Conservation (phyloP, 2,329 filamentous ascomycete species). For the Diaporthe australafricana region DNA sequence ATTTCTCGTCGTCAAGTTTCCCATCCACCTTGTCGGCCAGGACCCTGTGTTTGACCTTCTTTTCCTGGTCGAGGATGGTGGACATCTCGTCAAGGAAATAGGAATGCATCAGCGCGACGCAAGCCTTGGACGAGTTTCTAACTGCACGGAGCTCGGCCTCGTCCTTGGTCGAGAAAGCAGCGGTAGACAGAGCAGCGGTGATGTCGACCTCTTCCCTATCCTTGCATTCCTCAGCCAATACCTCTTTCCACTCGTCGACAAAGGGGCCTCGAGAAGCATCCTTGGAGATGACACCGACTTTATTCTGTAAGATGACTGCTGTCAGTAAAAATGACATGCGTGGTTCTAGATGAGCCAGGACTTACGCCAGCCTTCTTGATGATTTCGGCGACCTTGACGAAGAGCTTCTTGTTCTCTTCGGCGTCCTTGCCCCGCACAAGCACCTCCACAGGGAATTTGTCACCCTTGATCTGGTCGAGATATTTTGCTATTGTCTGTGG, state of each 20-base stretch:
- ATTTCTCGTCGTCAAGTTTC: slow-evolving; percentile 93
- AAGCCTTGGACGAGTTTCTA: slow-evolving; percentile 93
- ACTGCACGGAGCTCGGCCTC: slow-evolving; percentile 94
- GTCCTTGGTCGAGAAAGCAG: slow-evolving; percentile 92
- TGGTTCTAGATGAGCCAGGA: slow-evolving; percentile 41
- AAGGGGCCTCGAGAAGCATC: slow-evolving; percentile 89
- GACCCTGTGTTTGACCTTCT: slow-evolving; percentile 91
- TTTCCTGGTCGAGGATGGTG: slow-evolving; percentile 92
- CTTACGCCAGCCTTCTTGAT: slow-evolving; percentile 90
- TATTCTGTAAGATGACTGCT: slow-evolving; percentile 70
- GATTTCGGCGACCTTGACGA: slow-evolving; percentile 83
- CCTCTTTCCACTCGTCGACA: slow-evolving; percentile 94
- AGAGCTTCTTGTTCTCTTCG: slow-evolving; percentile 91
- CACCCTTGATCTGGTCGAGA: slow-evolving; percentile 89
- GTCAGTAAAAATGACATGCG: slow-evolving; percentile 1
- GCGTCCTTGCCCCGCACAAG: slow-evolving; percentile 92
- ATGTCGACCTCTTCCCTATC: slow-evolving; percentile 92
- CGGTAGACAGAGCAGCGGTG: slow-evolving; percentile 80
- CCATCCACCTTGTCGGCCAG: slow-evolving; percentile 89
- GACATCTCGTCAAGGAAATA: slow-evolving; percentile 99
- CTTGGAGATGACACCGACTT: slow-evolving; percentile 88
- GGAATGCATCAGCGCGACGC: slow-evolving; percentile 92
- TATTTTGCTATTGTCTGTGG: slow-evolving; percentile 77
- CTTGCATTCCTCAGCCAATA: slow-evolving; percentile 81
- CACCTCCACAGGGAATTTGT: slow-evolving; percentile 92